Evolutionary conservation across 225 moss, liverwort and hornwort genomes (phyloP), one percentile per base, ranked within the genome.

Genomic region (Climacium dendroides): DNA sequence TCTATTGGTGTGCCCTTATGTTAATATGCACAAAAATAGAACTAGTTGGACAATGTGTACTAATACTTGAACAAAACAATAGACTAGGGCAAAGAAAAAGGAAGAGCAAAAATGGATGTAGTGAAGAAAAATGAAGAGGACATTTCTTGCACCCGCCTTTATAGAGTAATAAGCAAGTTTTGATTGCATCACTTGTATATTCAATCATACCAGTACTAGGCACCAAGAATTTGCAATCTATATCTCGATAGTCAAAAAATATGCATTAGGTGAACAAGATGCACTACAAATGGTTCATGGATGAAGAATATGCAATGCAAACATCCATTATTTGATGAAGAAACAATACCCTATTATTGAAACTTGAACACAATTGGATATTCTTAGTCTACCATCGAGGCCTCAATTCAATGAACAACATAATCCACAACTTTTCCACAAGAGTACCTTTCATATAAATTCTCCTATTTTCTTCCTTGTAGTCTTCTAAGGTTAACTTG

Each of bases 171-270:
- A n/a, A 37, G 12, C 15, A 82, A 37, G 28, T 19, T 28, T 66
- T 2, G 2, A 2, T 66, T 22, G 22, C 67, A 67, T 37, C 23
- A 23, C 65, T 37, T 0, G 7, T 37, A 7, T 6, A 67, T 37
- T 22, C 3, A 0, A 67, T 67, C 37, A 37, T 22, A 23, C 2
- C 0, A 19, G 2, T 22, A 23, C 2, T 0, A 19, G 2, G 18
- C 7, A n/a, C n/a, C 11, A n/a, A 37, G 37, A 37, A 67, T 13
- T 67, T 35, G 19, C 65, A 65, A 65, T 65, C 35, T 0, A 65
- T 65, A 6, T 35, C n/a, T n/a, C 1, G 1, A 1, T 66, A n/a
- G n/a, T 66, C 20, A 20, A 15, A 19, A 63, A 34, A 4, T 48
- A 13, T 59, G 11, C 14, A 28, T 24, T 37, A 26, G 28, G 8